Evolutionary conservation across 129 eudicot species (phyloP).

Genomic region (Centella asiatica): DNA sequence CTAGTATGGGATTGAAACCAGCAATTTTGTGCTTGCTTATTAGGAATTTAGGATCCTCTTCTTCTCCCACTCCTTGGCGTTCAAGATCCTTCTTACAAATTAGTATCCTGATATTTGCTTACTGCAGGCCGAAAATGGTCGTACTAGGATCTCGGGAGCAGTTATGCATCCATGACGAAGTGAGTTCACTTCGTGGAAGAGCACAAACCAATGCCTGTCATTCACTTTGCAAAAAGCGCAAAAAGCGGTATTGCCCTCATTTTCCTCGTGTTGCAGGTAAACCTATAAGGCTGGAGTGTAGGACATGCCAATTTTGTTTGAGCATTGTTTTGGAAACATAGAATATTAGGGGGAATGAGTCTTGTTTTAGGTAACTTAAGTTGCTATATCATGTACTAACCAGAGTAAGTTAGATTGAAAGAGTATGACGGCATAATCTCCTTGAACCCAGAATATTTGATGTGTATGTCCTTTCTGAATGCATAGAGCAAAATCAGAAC

Average conservation of each 20-base stretch:
- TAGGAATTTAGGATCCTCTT: neutral
- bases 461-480: neutral
- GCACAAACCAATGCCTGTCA: constrained; percentile 93
- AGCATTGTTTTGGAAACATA: neutral
- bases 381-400: neutral
- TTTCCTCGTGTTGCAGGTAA: constrained; percentile 70
- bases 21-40: neutral
- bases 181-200: constrained; percentile 68
- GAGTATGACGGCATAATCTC: neutral
- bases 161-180: constrained; percentile 86
- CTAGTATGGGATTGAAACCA: neutral
- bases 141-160: constrained; percentile 99
- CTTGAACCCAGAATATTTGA: neutral
- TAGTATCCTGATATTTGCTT: constrained; percentile 5
- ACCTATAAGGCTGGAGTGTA: neutral
- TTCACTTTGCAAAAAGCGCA: constrained; percentile 62
- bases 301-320: neutral
- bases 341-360: neutral
- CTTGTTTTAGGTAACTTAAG: neutral
- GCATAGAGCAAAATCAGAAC: no score
- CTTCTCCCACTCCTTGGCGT: no score
- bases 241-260: constrained; percentile 68
- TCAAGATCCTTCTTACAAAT: constrained; percentile 3
- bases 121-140: constrained; percentile 93
- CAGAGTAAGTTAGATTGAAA: no score